Evolutionary conservation across 2,329 filamentous ascomycete genomes (phyloP).

Genomic region (Xylariaceae sp.): DNA sequence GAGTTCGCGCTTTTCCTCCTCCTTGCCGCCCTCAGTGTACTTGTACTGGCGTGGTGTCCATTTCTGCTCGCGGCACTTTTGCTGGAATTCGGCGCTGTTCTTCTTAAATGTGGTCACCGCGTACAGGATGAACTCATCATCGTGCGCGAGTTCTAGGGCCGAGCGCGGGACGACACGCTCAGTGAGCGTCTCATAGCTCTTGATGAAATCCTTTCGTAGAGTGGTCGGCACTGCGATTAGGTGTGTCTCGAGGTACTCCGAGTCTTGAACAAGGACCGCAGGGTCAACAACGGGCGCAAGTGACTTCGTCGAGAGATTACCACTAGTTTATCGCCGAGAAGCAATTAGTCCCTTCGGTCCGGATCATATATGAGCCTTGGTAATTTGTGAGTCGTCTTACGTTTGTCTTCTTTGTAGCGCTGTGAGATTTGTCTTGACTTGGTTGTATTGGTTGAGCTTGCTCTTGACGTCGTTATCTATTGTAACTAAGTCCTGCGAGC

Average conservation of each 20-base stretch:
- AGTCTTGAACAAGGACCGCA: slow-evolving; percentile 73
- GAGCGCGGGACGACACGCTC: slow-evolving; percentile 94
- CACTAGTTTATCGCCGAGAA: slow-evolving; percentile 43
- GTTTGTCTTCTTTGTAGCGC: slow-evolving; percentile 82
- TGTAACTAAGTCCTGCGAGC: slow-evolving; percentile 68
- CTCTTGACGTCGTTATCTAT: slow-evolving; percentile 94
- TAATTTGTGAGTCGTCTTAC: slow-evolving; percentile 42
- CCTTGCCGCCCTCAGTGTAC: slow-evolving; percentile 81
- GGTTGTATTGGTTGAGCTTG: slow-evolving; percentile 93
- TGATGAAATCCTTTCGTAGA: slow-evolving; percentile 79
- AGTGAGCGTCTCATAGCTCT: slow-evolving; percentile 79
- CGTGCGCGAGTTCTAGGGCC: slow-evolving; percentile 69
- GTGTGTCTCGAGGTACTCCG: slow-evolving; percentile 95
- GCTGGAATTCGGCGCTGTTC: slow-evolving; percentile 75
- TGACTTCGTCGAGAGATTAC: slow-evolving; percentile 91
- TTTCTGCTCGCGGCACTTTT: slow-evolving; percentile 86
- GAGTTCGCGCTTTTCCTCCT: slow-evolving; percentile 83
- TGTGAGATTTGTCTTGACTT: slow-evolving; percentile 77
- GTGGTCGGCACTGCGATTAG: slow-evolving; percentile 81
- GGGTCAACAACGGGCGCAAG: slow-evolving; percentile 85
- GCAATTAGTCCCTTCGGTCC: slow-evolving; percentile 5
- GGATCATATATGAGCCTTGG: not conserved
- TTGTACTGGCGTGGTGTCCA: slow-evolving; percentile 96
- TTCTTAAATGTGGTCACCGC: slow-evolving; percentile 94
- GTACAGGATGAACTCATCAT: slow-evolving; percentile 85